Evolutionary conservation across 192 early-diverging fungal genomes (phyloP), one percentile per base, ranked within the genome.

Genomic region (Kappamyces sp.): DNA sequence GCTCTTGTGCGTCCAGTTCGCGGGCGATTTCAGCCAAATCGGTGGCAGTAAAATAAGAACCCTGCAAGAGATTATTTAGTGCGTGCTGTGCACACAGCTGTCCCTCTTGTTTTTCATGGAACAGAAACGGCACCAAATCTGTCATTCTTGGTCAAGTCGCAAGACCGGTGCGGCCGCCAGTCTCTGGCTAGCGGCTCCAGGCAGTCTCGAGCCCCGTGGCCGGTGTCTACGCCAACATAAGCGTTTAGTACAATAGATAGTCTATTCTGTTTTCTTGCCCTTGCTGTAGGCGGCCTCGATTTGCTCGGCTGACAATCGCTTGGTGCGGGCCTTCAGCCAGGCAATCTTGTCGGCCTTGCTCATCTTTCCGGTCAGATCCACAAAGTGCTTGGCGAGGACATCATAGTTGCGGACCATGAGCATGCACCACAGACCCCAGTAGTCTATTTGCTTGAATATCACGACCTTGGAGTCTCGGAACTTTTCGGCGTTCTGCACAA

Each of bases 31-130:
- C 74, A 23, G 85, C 78, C 8, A 91, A 63, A 69, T 91, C 89
- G 5, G 89, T 81, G 3, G 88, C 84, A 2, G 87, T 84, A 53
- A 88, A 90, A 57, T 87, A 88, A 5, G 72, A 57, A 31, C 86
- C 86, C 69, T 74, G 74, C 9, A 90, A 71, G 8, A 90, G 70
- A n/a, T 84, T 75, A 63, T 91, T 91, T 50, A 91, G 58, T 35
- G 86, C 86, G 73, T 91, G 87, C 43, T 91, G 89, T 0, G 87
- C 87, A 58, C 89, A 91, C 42, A 90, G 71, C 53, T 84, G 76
- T 34, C 87, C 88, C 65, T 89, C 85, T 86, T 90, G 87, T 76
- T 84, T 44, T 44, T 44, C 43, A 44, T 23, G 23, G 23, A 23
- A 23, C 23, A 23, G 23, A 23, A 23, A 23, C 23, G 23, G 23